phyloP scores from a whole-genome alignment of 495 filamentous ascomycete species.

The Penicillium atrosanguineum region DNA sequence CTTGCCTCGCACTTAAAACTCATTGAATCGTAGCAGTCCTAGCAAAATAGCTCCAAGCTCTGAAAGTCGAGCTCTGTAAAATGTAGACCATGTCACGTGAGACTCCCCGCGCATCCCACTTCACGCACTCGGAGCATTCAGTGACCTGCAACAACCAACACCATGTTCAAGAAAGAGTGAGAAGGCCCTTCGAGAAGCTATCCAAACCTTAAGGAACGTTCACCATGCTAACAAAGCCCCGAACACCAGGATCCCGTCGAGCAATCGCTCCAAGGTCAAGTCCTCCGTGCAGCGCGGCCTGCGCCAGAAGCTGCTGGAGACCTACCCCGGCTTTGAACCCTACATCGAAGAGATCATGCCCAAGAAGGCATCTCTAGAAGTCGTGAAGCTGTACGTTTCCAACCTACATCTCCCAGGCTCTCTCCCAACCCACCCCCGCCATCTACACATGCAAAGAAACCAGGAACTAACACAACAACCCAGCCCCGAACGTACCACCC shows the following conservation, averaged over 20 bases:
- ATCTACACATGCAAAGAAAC: not conserved
- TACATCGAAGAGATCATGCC: constrained; percentile 94
- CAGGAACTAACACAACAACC: not conserved
- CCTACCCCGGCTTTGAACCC: constrained; percentile 82
- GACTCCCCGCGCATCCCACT: constrained; percentile 36
- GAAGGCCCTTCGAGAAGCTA: constrained; percentile 14
- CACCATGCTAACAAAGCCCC: constrained; percentile 9
- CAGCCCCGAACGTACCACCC: constrained; percentile 78
- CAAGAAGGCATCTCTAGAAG: constrained; percentile 90
- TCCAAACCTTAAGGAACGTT: not conserved
- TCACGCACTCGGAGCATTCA: constrained; percentile 13
- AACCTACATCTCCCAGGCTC: not conserved
- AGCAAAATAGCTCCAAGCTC: not conserved
- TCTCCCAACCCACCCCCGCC: not conserved
- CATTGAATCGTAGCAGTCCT: too few species aligned
- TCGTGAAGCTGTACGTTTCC: constrained; percentile 69
- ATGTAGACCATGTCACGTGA: constrained; percentile 26
- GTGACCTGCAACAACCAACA: constrained; percentile 21
- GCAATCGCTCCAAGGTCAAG: constrained; percentile 93
- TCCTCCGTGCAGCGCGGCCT: constrained; percentile 88
- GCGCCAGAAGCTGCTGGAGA: constrained; percentile 73
- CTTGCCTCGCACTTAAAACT: too few species aligned
- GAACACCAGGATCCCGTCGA: constrained; percentile 62
- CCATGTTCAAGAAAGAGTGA: constrained; percentile 93
- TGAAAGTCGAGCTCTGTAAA: not conserved